Conservation (phyloP, 73 alveolate genomes). For the Tetrahymena borealis region DNA sequence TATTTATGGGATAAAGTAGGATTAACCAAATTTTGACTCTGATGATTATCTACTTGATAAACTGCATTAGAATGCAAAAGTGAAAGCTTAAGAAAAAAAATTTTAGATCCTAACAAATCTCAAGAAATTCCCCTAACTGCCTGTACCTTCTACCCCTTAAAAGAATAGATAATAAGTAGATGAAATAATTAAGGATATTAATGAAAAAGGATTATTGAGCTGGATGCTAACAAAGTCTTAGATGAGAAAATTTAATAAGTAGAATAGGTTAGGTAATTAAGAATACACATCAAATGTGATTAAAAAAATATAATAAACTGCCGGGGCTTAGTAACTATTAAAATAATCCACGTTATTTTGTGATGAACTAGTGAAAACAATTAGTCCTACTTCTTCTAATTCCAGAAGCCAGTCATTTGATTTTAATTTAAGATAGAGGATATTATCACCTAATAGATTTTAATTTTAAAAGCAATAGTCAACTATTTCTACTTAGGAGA, state of each 20-base stretch:
- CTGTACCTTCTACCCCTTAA: background rate
- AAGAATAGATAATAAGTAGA: background rate
- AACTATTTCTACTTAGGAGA: background rate
- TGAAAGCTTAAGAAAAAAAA: too few relatives aligned
- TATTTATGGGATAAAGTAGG: too few relatives aligned
- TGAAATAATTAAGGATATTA: background rate
- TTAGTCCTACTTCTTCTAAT: background rate
- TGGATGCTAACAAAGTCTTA: background rate
- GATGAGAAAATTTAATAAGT: background rate
- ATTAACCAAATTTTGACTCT: too few relatives aligned
- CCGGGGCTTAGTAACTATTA: background rate
- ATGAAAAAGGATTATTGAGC: background rate
- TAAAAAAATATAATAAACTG: background rate
- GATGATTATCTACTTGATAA: too few relatives aligned
- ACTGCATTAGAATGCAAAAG: too few relatives aligned
- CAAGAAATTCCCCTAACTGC: too few relatives aligned
- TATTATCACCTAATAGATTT: too few relatives aligned
- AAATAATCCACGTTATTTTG: background rate
- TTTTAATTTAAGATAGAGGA: too few relatives aligned
- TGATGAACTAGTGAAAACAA: background rate
- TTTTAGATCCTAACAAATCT: too few relatives aligned
- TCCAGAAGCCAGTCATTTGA: background rate
- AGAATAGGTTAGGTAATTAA: background rate
- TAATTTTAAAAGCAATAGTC: too few relatives aligned
- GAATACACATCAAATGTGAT: background rate